Conservation (phyloP, 305 asterid species). For the Fraxinus nigra region DNA sequence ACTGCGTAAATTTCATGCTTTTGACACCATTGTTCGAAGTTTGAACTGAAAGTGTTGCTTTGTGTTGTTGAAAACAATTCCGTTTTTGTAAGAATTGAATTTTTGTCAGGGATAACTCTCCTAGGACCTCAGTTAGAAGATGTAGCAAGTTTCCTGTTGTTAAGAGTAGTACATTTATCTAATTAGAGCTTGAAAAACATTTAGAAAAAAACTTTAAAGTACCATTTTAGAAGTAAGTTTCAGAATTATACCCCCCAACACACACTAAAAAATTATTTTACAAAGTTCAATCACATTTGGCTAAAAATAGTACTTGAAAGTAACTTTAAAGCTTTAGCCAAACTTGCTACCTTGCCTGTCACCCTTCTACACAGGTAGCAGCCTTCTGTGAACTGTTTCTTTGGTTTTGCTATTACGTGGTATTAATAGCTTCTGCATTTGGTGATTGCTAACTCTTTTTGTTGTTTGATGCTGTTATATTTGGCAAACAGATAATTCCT, state of each 20-base stretch:
- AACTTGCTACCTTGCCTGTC: not conserved
- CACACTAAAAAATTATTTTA: not conserved
- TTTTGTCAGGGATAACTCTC: not conserved
- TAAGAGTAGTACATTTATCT: not conserved
- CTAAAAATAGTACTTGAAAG: not conserved
- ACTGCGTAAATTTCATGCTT: constrained; percentile 10
- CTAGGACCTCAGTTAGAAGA: not conserved
- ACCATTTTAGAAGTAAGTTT: not conserved
- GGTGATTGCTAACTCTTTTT: not conserved
- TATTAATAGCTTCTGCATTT: not conserved
- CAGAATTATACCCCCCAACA: no score
- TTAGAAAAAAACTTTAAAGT: not conserved
- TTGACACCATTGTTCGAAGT: not conserved
- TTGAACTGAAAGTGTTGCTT: not conserved
- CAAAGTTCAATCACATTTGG: not conserved
- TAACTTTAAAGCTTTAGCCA: not conserved
- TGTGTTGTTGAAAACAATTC: not conserved
- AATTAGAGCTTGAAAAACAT: not conserved
- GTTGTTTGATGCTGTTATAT: constrained; percentile 17
- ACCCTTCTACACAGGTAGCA: not conserved
- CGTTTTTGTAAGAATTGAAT: constrained; percentile 7
- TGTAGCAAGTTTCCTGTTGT: not conserved
- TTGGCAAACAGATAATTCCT: constrained; percentile 68
- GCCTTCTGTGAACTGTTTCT: not conserved
- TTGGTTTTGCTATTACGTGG: not conserved